A percentile compares a stretch with the other conserved stretches of the same genome.
These are phyloP conservation scores for Hansfordia pulvinata DNA, from an alignment of 2,329 filamentous ascomycete species.

Conservation along the genomic window DNA sequence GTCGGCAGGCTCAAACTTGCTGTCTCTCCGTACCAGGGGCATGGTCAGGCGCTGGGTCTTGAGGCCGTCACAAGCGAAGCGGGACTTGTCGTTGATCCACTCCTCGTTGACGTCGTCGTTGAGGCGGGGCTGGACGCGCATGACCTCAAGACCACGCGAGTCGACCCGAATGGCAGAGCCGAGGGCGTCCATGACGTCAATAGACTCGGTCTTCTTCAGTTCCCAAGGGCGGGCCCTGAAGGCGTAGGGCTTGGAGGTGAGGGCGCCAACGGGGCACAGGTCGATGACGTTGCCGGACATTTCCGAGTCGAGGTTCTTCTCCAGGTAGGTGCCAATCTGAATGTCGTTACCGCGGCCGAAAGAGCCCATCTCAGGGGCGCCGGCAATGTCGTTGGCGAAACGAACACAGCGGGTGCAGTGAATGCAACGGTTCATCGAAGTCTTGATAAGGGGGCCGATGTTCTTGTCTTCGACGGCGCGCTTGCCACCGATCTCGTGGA, in stretches of 20 bases:
- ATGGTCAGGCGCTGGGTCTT: conserved; percentile 94
- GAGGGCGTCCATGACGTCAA: conserved; percentile 85
- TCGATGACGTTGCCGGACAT: conserved; percentile 96
- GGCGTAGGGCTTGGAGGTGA: conserved; percentile 94
- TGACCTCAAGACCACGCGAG: conserved; percentile 85
- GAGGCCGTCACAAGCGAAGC: conserved; percentile 91
- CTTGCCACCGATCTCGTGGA: conserved; percentile 93
- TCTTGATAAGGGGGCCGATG: conserved; percentile 95
- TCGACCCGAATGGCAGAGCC: conserved; percentile 94
- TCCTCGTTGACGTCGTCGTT: conserved; percentile 99
- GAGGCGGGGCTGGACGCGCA: conserved; percentile 82
- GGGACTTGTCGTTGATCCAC: conserved; percentile 98
- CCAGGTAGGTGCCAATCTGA: conserved; percentile 95
- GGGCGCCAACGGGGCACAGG: conserved; percentile 89
- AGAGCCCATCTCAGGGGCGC: conserved; percentile 88
- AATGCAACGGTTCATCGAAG: conserved; percentile 99
- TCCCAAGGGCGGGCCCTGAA: conserved; percentile 97
- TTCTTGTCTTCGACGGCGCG: conserved; percentile 99
- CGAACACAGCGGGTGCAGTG: conserved; percentile 97
- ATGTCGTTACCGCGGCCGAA: conserved; percentile 92
- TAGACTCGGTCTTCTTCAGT: conserved; percentile 86
- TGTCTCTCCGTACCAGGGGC: conserved; percentile 74
- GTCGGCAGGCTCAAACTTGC: conserved; percentile 81
- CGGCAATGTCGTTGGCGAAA: conserved; percentile 94
- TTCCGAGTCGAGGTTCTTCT: conserved; percentile 86